Base-by-base conservation (phyloP, 164 flowering plant genomes). In the Sextonia rubra region DNA sequence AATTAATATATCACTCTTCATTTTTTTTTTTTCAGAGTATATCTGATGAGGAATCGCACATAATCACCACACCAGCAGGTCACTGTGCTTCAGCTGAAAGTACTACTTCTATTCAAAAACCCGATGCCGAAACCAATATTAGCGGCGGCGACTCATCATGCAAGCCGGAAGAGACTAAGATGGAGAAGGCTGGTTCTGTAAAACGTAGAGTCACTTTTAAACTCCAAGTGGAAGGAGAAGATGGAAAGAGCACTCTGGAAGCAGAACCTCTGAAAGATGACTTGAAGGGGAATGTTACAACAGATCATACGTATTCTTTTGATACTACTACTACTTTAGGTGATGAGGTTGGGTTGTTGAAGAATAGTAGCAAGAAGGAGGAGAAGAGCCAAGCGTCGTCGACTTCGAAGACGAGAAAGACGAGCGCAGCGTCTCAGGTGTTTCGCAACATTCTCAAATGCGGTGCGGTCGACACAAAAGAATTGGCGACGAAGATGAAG, bases 371-470 rank as follows among this genome's bases (percentile, higher is more conserved):
- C 14, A 20, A 22, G 56, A 58, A 61, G 25, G 22, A 4, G 14
- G 68, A 64, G 47, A 24, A 23, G 44, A 6, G 52, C 73, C 20
- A 22, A n/a, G 12, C 23, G 44, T 48, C 69, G 47, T 49, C 62
- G 24, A 29, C 66, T 3, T 60, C 70, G 65, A 27, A 22, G 60
- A 68, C 58, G 22, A 82, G 63, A 77, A 77, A 80, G 58, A 85
- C 77, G 75, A 84, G 84, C 75, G 83, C 82, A 62, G 76, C 81
- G 20, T 75, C 89, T 18, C 61, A 65, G 23, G 55, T 84, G 71
- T 66, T 88, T 14, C 78, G 84, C 20, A 85, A 84, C 56, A 58
- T 90, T 73, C 79, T 88, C 0, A 74, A 64, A 17, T 88, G 95
- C 63, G 85, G 90, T 6, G 78, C 79, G 3, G 76, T 75, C 17